Evolutionary conservation across 2,329 filamentous ascomycete genomes (phyloP).

Genomic region (Graphilbum fragrans): DNA sequence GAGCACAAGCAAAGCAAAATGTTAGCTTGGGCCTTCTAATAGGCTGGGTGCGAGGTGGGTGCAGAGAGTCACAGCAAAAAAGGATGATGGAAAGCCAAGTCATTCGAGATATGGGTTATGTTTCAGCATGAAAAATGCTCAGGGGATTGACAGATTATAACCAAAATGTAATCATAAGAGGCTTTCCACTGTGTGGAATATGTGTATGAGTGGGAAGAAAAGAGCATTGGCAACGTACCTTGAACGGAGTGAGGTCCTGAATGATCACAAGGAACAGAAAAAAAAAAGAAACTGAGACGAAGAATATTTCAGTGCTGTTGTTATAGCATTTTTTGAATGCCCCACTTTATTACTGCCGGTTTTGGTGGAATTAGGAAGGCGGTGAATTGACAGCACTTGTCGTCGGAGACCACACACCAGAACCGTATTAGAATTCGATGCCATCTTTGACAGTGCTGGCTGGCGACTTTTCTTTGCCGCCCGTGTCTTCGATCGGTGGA

Average conservation of each 20-base stretch:
- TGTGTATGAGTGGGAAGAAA: not conserved
- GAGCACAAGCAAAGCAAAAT: too few species aligned
- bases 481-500: constrained; percentile 71
- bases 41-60: not conserved
- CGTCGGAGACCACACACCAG: not conserved
- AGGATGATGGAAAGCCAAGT: constrained; percentile 10
- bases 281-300: not conserved
- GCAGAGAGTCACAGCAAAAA: constrained; percentile 1
- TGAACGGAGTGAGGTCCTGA: not conserved
- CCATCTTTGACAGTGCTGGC: constrained; percentile 49
- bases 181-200: not conserved
- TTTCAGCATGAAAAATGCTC: constrained; percentile 29
- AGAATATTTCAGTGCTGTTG: not conserved
- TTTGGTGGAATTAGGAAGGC: constrained; percentile 1
- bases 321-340: not conserved
- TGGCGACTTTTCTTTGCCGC: constrained; percentile 26
- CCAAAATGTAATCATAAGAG: constrained; percentile 33
- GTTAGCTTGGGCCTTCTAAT: too few species aligned
- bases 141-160: constrained; percentile 51
- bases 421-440: constrained; percentile 54
- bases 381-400: constrained; percentile 4
- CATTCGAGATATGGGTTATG: constrained; percentile 7
- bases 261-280: not conserved
- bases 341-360: too few species aligned
- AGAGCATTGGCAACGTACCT: not conserved